A percentile compares a stretch with the other conserved stretches of the same genome.
phyloP scores from a whole-genome alignment of 768 basidiomycete genomes.

The Macrolepiota dolichaula region DNA sequence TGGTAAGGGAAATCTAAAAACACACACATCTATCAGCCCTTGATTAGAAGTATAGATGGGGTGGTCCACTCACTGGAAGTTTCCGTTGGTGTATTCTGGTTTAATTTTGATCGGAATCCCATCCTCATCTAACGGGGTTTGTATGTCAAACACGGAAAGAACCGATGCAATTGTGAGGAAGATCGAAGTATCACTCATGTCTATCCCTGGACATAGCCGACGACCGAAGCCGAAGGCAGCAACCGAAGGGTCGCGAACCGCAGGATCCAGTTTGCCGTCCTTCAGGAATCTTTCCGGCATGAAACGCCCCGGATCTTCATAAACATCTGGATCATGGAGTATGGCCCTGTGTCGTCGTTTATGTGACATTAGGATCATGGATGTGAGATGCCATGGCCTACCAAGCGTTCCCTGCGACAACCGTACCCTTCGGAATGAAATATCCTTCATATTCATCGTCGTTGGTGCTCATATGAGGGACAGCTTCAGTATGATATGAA shows the following conservation, averaged over 20 bases:
- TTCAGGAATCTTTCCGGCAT: conserved; percentile 13
- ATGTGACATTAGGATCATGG: neutral
- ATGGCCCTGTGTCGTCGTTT: neutral
- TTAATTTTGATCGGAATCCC: neutral
- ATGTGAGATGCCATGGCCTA: neutral
- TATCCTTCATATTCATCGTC: conserved; percentile 16
- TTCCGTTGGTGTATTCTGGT: neutral
- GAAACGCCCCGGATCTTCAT: conserved; percentile 4
- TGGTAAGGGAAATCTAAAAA: neutral
- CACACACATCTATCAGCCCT: neutral
- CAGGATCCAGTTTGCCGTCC: conserved; percentile 10
- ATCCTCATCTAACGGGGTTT: neutral
- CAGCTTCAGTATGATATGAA: neutral
- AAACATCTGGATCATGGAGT: conserved; percentile 10
- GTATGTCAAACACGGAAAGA: conserved; percentile 8
- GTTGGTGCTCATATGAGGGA: conserved; percentile 9
- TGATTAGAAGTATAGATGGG: neutral
- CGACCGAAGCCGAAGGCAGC: conserved; percentile 16
- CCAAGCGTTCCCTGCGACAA: conserved; percentile 13
- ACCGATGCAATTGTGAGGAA: conserved; percentile 12
- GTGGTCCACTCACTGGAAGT: neutral
- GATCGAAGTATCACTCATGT: conserved; percentile 13
- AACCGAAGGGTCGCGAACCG: conserved; percentile 2
- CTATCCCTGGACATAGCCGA: conserved; percentile 17
- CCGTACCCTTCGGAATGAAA: conserved; percentile 16